Conservation (phyloP, 2,329 filamentous ascomycete species). For the Emmonsia crescens region DNA sequence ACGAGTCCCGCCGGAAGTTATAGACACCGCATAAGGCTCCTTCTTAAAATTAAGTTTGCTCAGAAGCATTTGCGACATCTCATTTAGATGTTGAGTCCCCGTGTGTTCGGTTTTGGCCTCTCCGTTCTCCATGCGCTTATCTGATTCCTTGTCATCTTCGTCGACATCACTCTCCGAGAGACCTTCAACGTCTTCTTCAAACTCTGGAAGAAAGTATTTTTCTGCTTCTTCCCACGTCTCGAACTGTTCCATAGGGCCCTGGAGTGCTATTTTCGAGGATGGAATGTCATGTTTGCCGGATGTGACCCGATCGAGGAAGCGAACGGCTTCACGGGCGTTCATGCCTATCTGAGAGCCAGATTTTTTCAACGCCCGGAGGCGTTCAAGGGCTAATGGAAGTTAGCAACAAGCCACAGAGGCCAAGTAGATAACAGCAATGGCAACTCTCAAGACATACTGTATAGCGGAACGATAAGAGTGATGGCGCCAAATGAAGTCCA, state of each 20-base stretch:
- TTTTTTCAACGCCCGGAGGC: slow-evolving; percentile 36
- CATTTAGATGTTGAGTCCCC: slow-evolving; percentile 19
- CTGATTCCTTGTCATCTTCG: slow-evolving; percentile 5
- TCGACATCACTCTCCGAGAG: slow-evolving; percentile 7
- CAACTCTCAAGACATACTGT: slow-evolving; percentile 31
- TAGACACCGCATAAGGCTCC: slow-evolving; percentile 28
- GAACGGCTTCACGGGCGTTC: slow-evolving; percentile 42
- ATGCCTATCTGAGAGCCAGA: slow-evolving; percentile 37
- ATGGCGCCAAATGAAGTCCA: slow-evolving; percentile 41
- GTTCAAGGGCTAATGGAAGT: slow-evolving; percentile 32
- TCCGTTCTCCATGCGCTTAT: slow-evolving; percentile 3
- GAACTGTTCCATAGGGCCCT: slow-evolving; percentile 41
- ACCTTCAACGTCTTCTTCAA: slow-evolving; percentile 26
- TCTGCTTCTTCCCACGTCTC: slow-evolving; percentile 37
- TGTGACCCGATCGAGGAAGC: slow-evolving; percentile 41
- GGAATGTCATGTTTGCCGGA: slow-evolving; percentile 36
- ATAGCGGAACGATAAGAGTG: slow-evolving; percentile 41
- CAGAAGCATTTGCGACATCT: slow-evolving; percentile 38
- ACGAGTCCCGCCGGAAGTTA: slow-evolving; percentile 32
- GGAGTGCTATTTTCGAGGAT: slow-evolving; percentile 35
- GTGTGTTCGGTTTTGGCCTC: slow-evolving; percentile 4
- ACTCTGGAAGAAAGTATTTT: slow-evolving; percentile 35
- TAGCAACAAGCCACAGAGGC: slow-evolving; percentile 5
- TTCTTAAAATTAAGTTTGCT: slow-evolving; percentile 39
- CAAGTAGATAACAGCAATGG: background rate